These are phyloP conservation scores for Candida krabiensis DNA, from an alignment of 805 yeast species.

Conservation along the genomic window DNA sequence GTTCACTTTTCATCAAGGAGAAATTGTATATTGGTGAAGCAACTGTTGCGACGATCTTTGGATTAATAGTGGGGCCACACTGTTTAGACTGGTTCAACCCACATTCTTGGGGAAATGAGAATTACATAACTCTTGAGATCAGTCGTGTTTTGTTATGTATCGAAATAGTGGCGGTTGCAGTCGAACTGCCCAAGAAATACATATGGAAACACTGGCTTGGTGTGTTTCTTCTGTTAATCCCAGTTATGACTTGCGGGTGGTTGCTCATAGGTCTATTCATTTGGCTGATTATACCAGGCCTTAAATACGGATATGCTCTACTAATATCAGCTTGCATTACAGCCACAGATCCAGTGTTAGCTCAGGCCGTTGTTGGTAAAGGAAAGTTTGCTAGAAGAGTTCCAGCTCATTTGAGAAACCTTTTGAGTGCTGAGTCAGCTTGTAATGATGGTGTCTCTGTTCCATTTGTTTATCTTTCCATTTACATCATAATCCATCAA, in stretches of 20 bases:
- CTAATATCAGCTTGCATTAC: constrained; percentile 70
- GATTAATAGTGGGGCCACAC: constrained; percentile 60
- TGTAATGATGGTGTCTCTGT: constrained; percentile 75
- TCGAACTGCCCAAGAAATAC: constrained; percentile 69
- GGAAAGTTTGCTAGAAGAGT: constrained; percentile 71
- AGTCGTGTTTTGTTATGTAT: constrained; percentile 65
- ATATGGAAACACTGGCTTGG: constrained; percentile 59
- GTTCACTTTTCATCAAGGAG: constrained; percentile 60
- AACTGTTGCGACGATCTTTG: constrained; percentile 62
- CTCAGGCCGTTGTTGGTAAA: constrained; percentile 72
- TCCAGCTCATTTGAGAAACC: constrained; percentile 58
- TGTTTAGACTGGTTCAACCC: constrained; percentile 60
- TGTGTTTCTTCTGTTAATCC: constrained; percentile 56
- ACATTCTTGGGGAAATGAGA: constrained; percentile 54
- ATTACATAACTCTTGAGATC: constrained; percentile 55
- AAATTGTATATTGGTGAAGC: constrained; percentile 64
- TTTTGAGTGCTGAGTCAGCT: constrained; percentile 70
- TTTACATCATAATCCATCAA: constrained; percentile 50
- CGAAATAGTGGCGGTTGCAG: constrained; percentile 72
- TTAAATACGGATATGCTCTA: constrained; percentile 54
- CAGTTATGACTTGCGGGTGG: constrained; percentile 76
- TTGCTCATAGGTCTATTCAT: constrained; percentile 60
- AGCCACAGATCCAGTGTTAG: constrained; percentile 76
- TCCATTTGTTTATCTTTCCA: constrained; percentile 65
- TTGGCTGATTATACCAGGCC: constrained; percentile 59